These are phyloP conservation scores for Coniella vitis DNA, from an alignment of 2,329 filamentous ascomycete genomes.

Conservation along the genomic window DNA sequence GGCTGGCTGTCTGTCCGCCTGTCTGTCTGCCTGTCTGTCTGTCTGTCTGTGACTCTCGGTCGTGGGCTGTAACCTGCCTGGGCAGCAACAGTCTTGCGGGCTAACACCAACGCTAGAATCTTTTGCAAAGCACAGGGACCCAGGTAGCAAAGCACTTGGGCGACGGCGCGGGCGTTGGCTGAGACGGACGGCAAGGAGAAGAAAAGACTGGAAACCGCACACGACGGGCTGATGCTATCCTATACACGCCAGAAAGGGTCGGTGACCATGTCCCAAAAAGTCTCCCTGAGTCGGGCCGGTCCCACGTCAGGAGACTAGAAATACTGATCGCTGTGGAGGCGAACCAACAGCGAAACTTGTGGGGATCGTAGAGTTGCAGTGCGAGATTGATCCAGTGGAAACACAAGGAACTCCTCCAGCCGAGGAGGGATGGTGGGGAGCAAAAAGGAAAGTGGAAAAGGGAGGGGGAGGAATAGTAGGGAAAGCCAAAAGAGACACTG, in stretches of 20 bases:
- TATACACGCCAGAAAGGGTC: too few relatives aligned
- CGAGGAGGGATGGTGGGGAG: too few relatives aligned
- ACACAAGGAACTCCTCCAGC: too few relatives aligned
- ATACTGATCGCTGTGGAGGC: constrained; percentile 1
- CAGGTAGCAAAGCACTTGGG: not conserved
- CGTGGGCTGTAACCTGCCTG: not conserved
- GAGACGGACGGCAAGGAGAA: too few relatives aligned
- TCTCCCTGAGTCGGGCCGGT: not conserved
- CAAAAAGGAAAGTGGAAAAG: too few relatives aligned
- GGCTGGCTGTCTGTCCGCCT: too few relatives aligned
- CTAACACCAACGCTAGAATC: too few relatives aligned
- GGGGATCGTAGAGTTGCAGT: not conserved
- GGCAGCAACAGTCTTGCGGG: not conserved
- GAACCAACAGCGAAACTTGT: not conserved
- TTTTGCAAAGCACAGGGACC: too few relatives aligned
- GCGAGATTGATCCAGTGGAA: not conserved
- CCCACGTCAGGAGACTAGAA: not conserved
- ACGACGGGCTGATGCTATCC: not conserved
- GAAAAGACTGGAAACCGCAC: not conserved
- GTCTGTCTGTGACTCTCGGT: not conserved
- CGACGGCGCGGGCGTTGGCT: too few relatives aligned
- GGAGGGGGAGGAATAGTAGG: too few relatives aligned
- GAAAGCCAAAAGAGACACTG: too few relatives aligned
- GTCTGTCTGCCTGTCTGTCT: too few relatives aligned
- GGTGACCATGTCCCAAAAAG: not conserved